A percentile compares a stretch with the other conserved stretches of the same genome.
Conservation (phyloP, 148 eudicot species). For the Suaeda aralocaspica region DNA sequence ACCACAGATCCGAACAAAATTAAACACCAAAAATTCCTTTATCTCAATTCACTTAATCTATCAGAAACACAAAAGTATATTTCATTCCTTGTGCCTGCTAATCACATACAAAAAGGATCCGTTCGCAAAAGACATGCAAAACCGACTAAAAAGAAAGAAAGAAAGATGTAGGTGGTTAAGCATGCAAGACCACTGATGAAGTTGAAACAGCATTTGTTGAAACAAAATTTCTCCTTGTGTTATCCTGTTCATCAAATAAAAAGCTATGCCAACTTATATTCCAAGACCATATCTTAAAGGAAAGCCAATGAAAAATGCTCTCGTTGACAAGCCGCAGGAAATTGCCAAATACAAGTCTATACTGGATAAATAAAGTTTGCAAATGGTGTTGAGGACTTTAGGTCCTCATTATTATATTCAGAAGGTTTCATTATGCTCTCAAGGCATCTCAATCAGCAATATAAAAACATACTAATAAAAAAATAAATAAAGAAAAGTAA, state of each 20-base stretch:
- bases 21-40: slow-evolving; percentile 6
- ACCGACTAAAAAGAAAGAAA: slow-evolving; percentile 9
- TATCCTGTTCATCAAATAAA: slow-evolving; percentile 21
- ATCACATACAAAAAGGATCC: slow-evolving; percentile 15
- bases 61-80: background rate
- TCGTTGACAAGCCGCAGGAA: slow-evolving; percentile 25
- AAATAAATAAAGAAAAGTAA: background rate
- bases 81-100: slow-evolving; percentile 4
- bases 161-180: slow-evolving; percentile 23
- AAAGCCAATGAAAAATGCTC: slow-evolving; percentile 19
- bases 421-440: slow-evolving; percentile 32
- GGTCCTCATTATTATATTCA: slow-evolving; percentile 25
- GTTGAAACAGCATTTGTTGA: slow-evolving; percentile 24
- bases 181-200: slow-evolving; percentile 23
- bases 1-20: slow-evolving; percentile 7
- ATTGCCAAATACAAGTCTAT: slow-evolving; percentile 24
- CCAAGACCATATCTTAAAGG: slow-evolving; percentile 16
- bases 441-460: slow-evolving; percentile 27
- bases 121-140: slow-evolving; percentile 23
- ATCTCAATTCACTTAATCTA: slow-evolving; percentile 5
- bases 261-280: slow-evolving; percentile 18
- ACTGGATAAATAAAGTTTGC: slow-evolving; percentile 19
- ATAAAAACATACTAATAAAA: slow-evolving; percentile 12
- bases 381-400: no score
- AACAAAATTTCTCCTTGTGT: slow-evolving; percentile 15